Percentiles rank a stretch among this genome's conserved stretches.
phyloP scores from a whole-genome alignment of 2,329 filamentous ascomycete genomes.

The Fusarium globosum region DNA sequence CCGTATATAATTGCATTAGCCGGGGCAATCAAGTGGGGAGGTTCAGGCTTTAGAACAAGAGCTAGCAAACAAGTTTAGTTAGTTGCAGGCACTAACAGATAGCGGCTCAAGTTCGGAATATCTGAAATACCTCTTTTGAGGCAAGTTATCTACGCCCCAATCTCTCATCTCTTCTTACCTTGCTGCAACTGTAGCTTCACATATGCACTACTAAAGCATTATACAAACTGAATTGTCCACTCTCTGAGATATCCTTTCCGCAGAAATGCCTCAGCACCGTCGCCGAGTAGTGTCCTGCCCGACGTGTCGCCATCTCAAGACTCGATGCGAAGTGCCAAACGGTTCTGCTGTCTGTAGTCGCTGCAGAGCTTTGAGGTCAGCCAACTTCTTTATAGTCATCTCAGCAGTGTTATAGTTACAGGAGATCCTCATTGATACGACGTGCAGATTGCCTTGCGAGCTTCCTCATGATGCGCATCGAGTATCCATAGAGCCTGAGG shows the following conservation, averaged over 20 bases:
- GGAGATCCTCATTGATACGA: too few relatives aligned
- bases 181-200: too few relatives aligned
- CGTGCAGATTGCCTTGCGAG: too few relatives aligned
- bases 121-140: background rate
- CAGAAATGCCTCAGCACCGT: background rate
- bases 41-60: too few relatives aligned
- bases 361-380: background rate
- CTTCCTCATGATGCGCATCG: too few relatives aligned
- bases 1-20: too few relatives aligned
- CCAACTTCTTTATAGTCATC: too few relatives aligned
- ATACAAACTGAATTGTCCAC: fast-evolving
- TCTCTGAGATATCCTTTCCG: fast-evolving
- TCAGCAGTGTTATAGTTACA: too few relatives aligned
- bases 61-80: background rate
- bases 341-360: background rate
- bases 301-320: background rate
- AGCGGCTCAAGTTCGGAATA: background rate
- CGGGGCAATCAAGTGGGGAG: too few relatives aligned
- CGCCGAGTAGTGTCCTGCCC: background rate
- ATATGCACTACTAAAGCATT: fast-evolving
- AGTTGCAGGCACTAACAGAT: background rate
- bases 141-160: too few relatives aligned
- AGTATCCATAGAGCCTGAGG: too few relatives aligned
- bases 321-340: background rate
- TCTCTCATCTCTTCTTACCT: too few relatives aligned